Conservation (phyloP, 192 early-diverging fungal genomes). For the Backusella mclennaniae region DNA sequence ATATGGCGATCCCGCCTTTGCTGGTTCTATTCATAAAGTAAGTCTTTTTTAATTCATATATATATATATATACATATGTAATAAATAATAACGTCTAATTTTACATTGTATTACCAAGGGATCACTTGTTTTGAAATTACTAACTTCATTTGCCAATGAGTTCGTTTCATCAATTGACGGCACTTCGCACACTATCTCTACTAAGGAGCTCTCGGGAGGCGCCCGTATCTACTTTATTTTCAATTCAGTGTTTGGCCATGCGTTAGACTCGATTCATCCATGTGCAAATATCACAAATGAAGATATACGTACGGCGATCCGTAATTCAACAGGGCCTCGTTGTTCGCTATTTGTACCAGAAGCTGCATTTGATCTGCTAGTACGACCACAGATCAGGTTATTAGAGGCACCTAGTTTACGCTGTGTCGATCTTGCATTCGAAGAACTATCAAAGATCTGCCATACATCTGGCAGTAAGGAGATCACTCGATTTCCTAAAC, state of each 20-base stretch:
- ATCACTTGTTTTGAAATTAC: slow-evolving; percentile 58
- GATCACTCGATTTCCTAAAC: slow-evolving; percentile 66
- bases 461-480: slow-evolving; percentile 70
- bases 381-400: slow-evolving; percentile 72
- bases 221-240: slow-evolving; percentile 80
- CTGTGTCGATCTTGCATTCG: slow-evolving; percentile 75
- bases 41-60: neutral
- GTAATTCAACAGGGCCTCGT: slow-evolving; percentile 75
- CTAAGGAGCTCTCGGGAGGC: slow-evolving; percentile 69
- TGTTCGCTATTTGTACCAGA: slow-evolving; percentile 80
- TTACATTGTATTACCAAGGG: slow-evolving; percentile 30
- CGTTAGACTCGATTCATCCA: slow-evolving; percentile 68
- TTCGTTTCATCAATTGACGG: slow-evolving; percentile 76
- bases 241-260: slow-evolving; percentile 70
- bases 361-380: slow-evolving; percentile 74
- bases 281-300: slow-evolving; percentile 62
- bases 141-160: slow-evolving; percentile 71
- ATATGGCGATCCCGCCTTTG: slow-evolving; percentile 56
- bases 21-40: slow-evolving; percentile 45
- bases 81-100: neutral
- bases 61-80: neutral
- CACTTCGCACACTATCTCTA: slow-evolving; percentile 59
- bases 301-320: slow-evolving; percentile 77
- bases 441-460: slow-evolving; percentile 75
- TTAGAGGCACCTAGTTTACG: slow-evolving; percentile 72